Evolutionary conservation across 2,329 filamentous ascomycete species (phyloP).

Genomic region (Sphaceloma murrayae): DNA sequence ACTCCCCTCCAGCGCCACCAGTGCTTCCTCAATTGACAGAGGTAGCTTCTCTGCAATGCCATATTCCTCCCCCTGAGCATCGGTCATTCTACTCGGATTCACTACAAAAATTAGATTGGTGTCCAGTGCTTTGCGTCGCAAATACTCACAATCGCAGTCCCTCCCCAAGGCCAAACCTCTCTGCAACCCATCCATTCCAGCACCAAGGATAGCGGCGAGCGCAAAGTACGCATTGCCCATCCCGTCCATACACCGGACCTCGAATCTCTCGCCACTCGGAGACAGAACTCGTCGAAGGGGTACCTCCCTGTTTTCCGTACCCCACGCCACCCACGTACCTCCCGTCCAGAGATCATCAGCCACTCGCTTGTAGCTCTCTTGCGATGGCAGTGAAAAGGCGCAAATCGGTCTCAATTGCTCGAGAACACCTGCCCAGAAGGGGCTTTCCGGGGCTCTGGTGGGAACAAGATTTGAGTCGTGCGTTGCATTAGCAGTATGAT

Average conservation of each 20-base stretch:
- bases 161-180: conserved; percentile 40
- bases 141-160: conserved; percentile 39
- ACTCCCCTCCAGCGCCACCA: conserved; percentile 44
- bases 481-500: no score
- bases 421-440: conserved; percentile 62
- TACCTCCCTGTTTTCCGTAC: conserved; percentile 68
- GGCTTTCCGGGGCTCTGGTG: conserved; percentile 39
- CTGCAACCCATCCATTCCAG: conserved; percentile 49
- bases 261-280: conserved; percentile 54
- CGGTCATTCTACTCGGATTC: conserved; percentile 45
- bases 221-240: conserved; percentile 70
- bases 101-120: conserved; percentile 21
- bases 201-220: conserved; percentile 50
- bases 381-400: conserved; percentile 58
- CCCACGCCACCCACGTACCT: conserved; percentile 72
- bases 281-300: conserved; percentile 55
- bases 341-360: conserved; percentile 64
- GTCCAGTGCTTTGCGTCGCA: not conserved
- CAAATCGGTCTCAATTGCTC: conserved; percentile 55
- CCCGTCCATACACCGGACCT: conserved; percentile 69
- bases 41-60: conserved; percentile 50
- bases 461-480: not conserved
- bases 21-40: conserved; percentile 43
- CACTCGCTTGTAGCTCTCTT: conserved; percentile 59
- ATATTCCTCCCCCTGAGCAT: conserved; percentile 40